A percentile compares a stretch with the other conserved stretches of the same genome.
Evolutionary conservation across 2,329 filamentous ascomycete species (phyloP).

Genomic region (Arthrobotrys sphaeroides): DNA sequence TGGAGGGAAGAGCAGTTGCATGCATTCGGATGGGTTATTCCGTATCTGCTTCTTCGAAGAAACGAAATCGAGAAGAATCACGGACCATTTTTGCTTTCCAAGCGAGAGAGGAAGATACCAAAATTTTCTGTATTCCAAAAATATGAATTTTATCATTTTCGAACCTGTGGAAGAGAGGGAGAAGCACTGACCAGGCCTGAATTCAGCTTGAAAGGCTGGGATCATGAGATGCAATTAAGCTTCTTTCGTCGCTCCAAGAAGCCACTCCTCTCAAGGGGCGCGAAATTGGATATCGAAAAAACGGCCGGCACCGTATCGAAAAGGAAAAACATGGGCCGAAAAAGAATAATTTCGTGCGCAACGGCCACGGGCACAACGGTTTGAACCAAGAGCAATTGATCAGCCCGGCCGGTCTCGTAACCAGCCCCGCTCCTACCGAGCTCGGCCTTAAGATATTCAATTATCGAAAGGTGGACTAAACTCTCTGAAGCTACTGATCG

Average conservation of each 20-base stretch:
- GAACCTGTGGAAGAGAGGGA: neutral
- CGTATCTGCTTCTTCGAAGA: neutral
- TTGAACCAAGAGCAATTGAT: neutral
- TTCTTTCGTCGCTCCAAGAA: constrained; percentile 10
- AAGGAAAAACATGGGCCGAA: neutral
- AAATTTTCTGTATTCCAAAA: neutral
- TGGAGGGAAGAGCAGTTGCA: neutral
- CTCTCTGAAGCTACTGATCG: constrained; percentile 17
- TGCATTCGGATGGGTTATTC: constrained; percentile 6
- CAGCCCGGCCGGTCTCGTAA: constrained; percentile 1
- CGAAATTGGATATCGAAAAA: constrained; percentile 21
- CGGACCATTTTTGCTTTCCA: neutral
- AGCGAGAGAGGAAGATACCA: neutral
- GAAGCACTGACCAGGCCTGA: constrained; percentile 16
- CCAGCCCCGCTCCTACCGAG: constrained; percentile 2
- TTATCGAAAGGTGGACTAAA: constrained; percentile 1
- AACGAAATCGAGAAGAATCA: neutral
- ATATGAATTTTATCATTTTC: neutral
- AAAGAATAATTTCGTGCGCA: constrained; percentile 3
- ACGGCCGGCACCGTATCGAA: neutral
- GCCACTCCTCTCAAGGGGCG: constrained; percentile 1
- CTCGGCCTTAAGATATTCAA: constrained; percentile 26
- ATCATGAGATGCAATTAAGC: constrained; percentile 14
- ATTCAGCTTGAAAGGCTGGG: constrained; percentile 9
- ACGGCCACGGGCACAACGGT: constrained; percentile 24